Base-by-base conservation (phyloP, 1,284 basidiomycete species). In the Cryptococcus wingfieldii region DNA sequence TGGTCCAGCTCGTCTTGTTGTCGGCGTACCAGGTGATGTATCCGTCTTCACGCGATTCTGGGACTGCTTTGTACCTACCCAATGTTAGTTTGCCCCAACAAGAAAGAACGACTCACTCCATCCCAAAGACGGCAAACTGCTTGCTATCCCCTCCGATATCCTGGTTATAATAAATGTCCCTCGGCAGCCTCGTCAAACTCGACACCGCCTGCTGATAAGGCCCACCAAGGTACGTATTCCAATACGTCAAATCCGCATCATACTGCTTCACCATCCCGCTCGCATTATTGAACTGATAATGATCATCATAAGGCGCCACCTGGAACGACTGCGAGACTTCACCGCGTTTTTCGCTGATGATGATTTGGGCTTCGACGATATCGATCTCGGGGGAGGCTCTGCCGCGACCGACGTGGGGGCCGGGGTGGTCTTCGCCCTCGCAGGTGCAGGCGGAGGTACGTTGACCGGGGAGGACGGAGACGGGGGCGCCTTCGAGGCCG, bases 181-280 rank as follows among this genome's bases (percentile, higher is more conserved):
- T 78, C 62, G 89, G 89, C 48, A 82, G 48, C 28, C 50, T 57
- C 77, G 51, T 77, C 61, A 59, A 77, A 79, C 63, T 82, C 3
- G 86, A 88, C 23, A 86, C 70, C 25, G 88, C 87, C 75, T 95
- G 87, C 75, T 95, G 91, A 70, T 81, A 89, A 14, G 78, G 69
- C 38, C 86, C 86, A 23, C 91, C 91, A 50, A 80, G 82, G 75
- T 92, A 94, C 3, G 76, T 58, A 75, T 93, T 93, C 65, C 80
- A 82, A 56, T 86, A 77, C 1, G 82, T 81, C n/a, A 85, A 81
- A 31, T 77, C 52, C 3, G 59, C 48, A 48, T 78, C 67, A 60
- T 68, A 70, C 8, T 54, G 56, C 7, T 59, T 56, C 2, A 64
- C 62, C 19, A 61, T 78, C 3, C 82, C 73, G 5, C 80, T 66